Conservation (phyloP, 2,329 filamentous ascomycete species). For the Colletotrichum sp. region DNA sequence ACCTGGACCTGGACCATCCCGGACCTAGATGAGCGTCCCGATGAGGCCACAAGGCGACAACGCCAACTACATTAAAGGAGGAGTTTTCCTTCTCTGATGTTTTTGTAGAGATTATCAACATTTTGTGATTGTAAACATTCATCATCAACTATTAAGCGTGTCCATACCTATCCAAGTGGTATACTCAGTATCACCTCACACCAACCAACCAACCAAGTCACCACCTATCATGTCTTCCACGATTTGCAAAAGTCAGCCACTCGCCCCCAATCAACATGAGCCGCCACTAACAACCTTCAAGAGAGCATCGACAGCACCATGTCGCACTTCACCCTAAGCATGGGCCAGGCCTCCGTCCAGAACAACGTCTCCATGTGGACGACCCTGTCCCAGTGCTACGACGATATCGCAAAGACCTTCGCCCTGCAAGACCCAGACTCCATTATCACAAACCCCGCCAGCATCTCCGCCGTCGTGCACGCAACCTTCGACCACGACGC, state of each 20-base stretch:
- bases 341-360: conserved; percentile 21
- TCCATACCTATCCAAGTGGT: not conserved
- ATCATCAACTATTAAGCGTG: not conserved
- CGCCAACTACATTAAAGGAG: not conserved
- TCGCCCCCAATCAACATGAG: too few relatives aligned
- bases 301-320: conserved; percentile 20
- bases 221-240: conserved; percentile 7
- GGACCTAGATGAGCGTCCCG: conserved; percentile 12
- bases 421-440: conserved; percentile 18
- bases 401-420: conserved; percentile 10
- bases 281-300: not conserved
- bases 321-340: conserved; percentile 20
- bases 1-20: conserved; percentile 17
- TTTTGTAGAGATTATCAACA: not conserved
- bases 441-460: conserved; percentile 26
- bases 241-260: conserved; percentile 3
- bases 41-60: conserved; percentile 28
- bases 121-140: not conserved
- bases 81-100: not conserved
- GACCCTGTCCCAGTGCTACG: conserved; percentile 20
- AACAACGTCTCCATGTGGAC: conserved; percentile 18
- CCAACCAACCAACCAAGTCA: not conserved
- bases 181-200: not conserved
- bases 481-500: conserved; percentile 38
- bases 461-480: conserved; percentile 29